A percentile compares a stretch with the other conserved stretches of the same genome.
Evolutionary conservation across 208 protist genomes (phyloP).

Genomic region (Trypanosoma brucei): DNA sequence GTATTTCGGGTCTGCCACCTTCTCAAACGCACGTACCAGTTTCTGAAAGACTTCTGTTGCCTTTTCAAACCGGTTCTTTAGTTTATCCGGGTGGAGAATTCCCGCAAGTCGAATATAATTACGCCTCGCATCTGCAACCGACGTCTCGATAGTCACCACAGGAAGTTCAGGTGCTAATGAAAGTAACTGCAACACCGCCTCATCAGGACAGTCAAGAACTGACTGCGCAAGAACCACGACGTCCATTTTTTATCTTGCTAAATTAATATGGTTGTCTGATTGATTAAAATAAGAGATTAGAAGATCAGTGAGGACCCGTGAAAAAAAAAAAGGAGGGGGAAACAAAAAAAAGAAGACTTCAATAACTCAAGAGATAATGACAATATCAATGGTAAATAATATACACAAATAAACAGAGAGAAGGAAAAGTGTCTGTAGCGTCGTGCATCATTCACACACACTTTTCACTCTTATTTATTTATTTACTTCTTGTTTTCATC

Average conservation of each 20-base stretch:
- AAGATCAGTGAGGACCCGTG: too few relatives aligned
- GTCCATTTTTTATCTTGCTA: constrained; percentile 25
- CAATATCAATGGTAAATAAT: too few relatives aligned
- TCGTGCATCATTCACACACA: too few relatives aligned
- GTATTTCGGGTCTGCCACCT: constrained; percentile 55
- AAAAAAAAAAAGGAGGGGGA: too few relatives aligned
- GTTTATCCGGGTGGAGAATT: constrained; percentile 77
- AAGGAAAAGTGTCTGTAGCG: too few relatives aligned
- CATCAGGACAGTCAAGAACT: constrained; percentile 42
- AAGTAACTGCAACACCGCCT: constrained; percentile 46
- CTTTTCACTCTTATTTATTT: too few relatives aligned
- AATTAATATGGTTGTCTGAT: not conserved
- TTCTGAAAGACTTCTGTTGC: constrained; percentile 82
- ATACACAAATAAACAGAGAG: too few relatives aligned
- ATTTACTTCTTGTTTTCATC: too few relatives aligned
- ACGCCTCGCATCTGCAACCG: constrained; percentile 58
- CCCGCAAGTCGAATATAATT: constrained; percentile 80
- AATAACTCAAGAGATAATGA: too few relatives aligned
- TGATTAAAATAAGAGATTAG: too few relatives aligned
- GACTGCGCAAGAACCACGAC: constrained; percentile 38
- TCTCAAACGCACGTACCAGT: constrained; percentile 78
- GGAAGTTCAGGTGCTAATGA: constrained; percentile 59
- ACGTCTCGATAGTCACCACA: constrained; percentile 50
- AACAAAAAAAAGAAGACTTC: too few relatives aligned
- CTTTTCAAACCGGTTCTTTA: constrained; percentile 52